Conservation (phyloP, 1,284 basidiomycete species). For the Trametes pubescens region DNA sequence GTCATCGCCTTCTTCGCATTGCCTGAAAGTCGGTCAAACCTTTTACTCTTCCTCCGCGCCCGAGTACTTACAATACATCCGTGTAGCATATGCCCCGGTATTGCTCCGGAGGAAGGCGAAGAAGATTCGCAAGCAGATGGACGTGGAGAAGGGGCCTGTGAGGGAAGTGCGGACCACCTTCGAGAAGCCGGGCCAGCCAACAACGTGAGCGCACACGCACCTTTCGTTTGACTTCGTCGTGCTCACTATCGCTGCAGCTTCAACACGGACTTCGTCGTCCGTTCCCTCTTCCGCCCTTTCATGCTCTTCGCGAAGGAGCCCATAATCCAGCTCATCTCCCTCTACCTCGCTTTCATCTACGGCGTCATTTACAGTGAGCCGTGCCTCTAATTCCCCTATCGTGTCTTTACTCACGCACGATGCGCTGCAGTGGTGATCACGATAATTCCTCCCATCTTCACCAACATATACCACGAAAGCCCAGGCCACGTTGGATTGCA, state of each 20-base stretch:
- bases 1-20: slow-evolving; percentile 64
- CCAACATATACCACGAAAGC: slow-evolving; percentile 55
- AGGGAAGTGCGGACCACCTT: slow-evolving; percentile 54
- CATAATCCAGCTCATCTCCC: slow-evolving; percentile 53
- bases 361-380: slow-evolving; percentile 61
- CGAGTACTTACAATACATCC: neutral
- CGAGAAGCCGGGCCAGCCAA: slow-evolving; percentile 44
- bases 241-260: slow-evolving; percentile 43
- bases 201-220: slow-evolving; percentile 4
- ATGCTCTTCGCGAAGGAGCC: slow-evolving; percentile 55
- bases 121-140: slow-evolving; percentile 55
- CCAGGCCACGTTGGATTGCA: slow-evolving; percentile 64
- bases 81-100: slow-evolving; percentile 65
- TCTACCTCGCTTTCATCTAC: slow-evolving; percentile 59
- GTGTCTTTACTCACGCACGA: neutral
- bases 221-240: too few species aligned
- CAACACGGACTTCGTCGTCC: slow-evolving; percentile 48
- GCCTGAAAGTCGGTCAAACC: slow-evolving; percentile 63
- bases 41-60: neutral
- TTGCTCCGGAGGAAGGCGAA: slow-evolving; percentile 68
- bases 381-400: neutral
- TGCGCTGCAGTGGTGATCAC: slow-evolving; percentile 63
- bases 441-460: slow-evolving; percentile 68
- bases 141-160: slow-evolving; percentile 49
- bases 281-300: slow-evolving; percentile 56